Conservation (phyloP, 1,284 basidiomycete genomes). For the Pseudozyma thailandica region DNA sequence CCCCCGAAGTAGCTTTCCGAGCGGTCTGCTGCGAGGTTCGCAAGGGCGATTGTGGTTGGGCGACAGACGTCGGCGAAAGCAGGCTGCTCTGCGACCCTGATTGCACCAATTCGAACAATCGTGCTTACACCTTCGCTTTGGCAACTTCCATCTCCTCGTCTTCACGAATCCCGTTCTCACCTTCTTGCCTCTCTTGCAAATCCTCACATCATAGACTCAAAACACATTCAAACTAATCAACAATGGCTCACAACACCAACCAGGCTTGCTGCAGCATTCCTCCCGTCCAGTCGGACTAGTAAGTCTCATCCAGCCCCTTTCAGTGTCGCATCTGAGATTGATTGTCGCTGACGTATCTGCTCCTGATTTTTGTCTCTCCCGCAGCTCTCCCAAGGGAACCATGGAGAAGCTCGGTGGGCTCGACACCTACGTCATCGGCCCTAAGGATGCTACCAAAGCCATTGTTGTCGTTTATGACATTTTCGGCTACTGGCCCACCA, state of each 20-base stretch:
- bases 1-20: no score
- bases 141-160: no score
- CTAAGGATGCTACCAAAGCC: slow-evolving; percentile 71
- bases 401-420: slow-evolving; percentile 59
- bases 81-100: no score
- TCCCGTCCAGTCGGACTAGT: slow-evolving; percentile 70
- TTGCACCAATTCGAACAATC: no score
- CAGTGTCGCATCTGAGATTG: not conserved
- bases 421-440: slow-evolving; percentile 60
- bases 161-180: no score
- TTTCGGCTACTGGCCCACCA: slow-evolving; percentile 73
- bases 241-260: slow-evolving; percentile 56
- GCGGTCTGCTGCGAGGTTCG: no score
- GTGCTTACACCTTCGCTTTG: no score
- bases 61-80: no score
- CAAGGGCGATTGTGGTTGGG: no score
- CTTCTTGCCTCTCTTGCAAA: not conserved
- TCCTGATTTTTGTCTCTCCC: not conserved
- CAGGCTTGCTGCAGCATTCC: slow-evolving; percentile 71
- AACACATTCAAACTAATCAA: slow-evolving; percentile 20
- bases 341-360: not conserved
- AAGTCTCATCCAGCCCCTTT: slow-evolving; percentile 2
- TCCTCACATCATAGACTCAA: slow-evolving; percentile 12
- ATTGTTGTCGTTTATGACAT: slow-evolving; percentile 76
- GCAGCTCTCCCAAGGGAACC: slow-evolving; percentile 69